Evolutionary conservation across 768 basidiomycete species (phyloP), one percentile per base, ranked within the genome.

Genomic region (Epithele typhae): DNA sequence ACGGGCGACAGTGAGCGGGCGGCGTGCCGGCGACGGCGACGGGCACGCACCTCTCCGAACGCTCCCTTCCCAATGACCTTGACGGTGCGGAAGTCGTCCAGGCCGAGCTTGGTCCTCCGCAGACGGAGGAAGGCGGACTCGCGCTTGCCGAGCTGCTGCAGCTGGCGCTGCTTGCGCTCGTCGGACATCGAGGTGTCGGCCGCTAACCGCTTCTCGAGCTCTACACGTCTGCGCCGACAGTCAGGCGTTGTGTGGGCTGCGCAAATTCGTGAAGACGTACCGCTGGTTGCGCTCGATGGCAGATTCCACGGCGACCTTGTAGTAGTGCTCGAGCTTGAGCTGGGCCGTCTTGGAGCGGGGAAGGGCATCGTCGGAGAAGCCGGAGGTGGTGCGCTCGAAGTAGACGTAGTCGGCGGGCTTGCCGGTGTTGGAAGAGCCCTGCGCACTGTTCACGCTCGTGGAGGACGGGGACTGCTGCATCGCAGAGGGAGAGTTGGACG

Each of bases 61-160:
- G 96, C 96, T 52, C 96, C 96, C 68, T 96, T 97, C 18, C 96
- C 96, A 56, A 99, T 99, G 37, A 99, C 93, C 64, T 98, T 98
- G 59, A 99, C 92, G 4, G 95, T 98, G 54, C 85, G 75, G 70
- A 99, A 99, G 66, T 98, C 87, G 51, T 87, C 82, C 48, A 97
- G 70, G 3, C 93, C 92, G 10, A 99, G 76, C 59, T 88, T 89
- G 23, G 96, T 97, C 40, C 95, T 75, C 45, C 84, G 77, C 42
- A 97, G 74, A 9, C 96, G 82, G 48, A 99, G 77, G 65, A 85
- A 97, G 6, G 85, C 87, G 3, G 83, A 84, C 67, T 95, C 92
- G 58, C 90, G 89, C 68, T 84, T 86, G 18, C 92, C 93, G 25
- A 90, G 76, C 57, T 88, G 84, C 44, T 78, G 75, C 48, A 95